Base-by-base conservation (phyloP, 2,329 filamentous ascomycete species). In the Escovopsis weberi region DNA sequence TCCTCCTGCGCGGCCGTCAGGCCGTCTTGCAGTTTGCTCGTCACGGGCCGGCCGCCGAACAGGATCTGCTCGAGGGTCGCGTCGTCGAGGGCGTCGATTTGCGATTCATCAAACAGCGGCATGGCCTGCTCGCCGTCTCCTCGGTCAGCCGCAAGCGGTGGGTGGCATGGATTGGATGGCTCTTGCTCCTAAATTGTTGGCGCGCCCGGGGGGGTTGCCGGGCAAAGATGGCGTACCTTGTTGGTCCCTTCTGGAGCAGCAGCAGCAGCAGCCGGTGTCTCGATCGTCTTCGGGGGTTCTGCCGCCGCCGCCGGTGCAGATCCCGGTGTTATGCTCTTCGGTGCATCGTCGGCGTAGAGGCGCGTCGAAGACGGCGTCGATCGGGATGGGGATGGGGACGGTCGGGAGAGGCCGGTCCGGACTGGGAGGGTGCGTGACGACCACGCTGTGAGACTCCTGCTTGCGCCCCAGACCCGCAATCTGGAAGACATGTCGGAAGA, bases 1-100 rank as follows among this genome's bases (percentile, higher is more conserved):
- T 63, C 56, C 45, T 66, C 61, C 53, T 71, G 68, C 8, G 62
- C 66, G 12, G 55, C 50, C 40, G 62, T 67, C 49, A 68, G 51
- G 7, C 58, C 61, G 23, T 57, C 59, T 23, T 61, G 50, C 4
- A 45, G 38, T 12, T 53, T 44, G 40, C 55, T 60, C 26, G 53
- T 54, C 8, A 50, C 50, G 12, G 50, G 49, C 30, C 59, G 56
- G 6, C 61, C 59, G 37, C 62, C 61, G 39, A 57, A 63, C 30
- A 63, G 51, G 18, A 64, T 51, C 41, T 62, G 50, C 41, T 63
- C 60, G 26, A 64, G 54, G 10, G 55, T 53, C 36, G 57, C 57
- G 51, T 64, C 61, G 45, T 62, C 59, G 8, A 65, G 44, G 11
- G 48, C 37, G 9, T 55, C 49, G 19, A 51, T 47, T 11, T 47